phyloP scores from a whole-genome alignment of 1,284 basidiomycete genomes.

The Takashimella tepidaria region DNA sequence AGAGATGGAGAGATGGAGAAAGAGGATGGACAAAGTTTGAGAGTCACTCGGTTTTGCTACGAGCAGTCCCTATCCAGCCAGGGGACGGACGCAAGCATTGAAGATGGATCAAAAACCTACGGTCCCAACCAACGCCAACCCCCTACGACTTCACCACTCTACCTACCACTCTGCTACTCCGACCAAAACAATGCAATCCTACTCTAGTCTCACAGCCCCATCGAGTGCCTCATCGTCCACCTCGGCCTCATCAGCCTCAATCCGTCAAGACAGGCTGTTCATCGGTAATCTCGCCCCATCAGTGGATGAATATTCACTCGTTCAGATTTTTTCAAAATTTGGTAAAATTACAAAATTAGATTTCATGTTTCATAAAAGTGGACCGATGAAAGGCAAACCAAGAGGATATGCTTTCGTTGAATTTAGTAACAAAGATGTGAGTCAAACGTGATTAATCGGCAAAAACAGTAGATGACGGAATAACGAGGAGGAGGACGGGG shows the following conservation, averaged over 20 bases:
- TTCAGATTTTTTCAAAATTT: slow-evolving; percentile 83
- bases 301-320: slow-evolving; percentile 86
- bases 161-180: not conserved
- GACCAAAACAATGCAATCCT: slow-evolving; percentile 4
- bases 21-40: too few species aligned
- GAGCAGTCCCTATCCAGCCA: too few species aligned
- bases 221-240: slow-evolving; percentile 5
- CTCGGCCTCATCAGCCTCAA: slow-evolving; percentile 17
- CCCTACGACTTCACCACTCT: not conserved
- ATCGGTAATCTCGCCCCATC: slow-evolving; percentile 83
- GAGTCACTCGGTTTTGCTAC: too few species aligned
- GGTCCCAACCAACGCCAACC: not conserved
- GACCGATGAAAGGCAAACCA: slow-evolving; percentile 81
- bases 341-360: slow-evolving; percentile 90
- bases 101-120: not conserved
- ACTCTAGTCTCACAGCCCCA: not conserved
- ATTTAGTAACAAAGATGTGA: slow-evolving; percentile 70
- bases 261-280: slow-evolving; percentile 60
- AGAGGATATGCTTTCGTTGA: slow-evolving; percentile 94
- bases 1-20: not conserved
- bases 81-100: not conserved
- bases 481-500: too few species aligned
- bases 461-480: too few species aligned
- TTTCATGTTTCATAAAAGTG: slow-evolving; percentile 90
- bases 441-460: too few species aligned